Evolutionary conservation across 192 early-diverging fungal genomes (phyloP), one percentile per base, ranked within the genome.

Genomic region (Backusella parvicylindrica): DNA sequence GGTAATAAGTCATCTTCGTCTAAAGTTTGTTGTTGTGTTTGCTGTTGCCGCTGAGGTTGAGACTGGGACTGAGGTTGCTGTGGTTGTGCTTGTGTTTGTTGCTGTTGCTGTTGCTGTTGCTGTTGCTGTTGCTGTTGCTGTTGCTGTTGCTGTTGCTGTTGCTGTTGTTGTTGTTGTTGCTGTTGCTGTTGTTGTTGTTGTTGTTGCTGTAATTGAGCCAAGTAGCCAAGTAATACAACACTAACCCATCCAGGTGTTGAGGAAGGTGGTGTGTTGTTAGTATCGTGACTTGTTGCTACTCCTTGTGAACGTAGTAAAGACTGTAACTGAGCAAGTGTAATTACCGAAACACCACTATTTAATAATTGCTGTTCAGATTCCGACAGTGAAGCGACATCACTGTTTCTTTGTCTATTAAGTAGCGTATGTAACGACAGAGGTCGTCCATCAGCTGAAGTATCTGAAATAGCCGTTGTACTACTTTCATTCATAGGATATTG

Each of bases 41-140:
- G 71, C 12, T 56, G 71, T 47, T 49, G 71, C 31, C 12, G 71
- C 37, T 71, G 75, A 32, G 35, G 74, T 26, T 31, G 26, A 13
- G 11, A 26, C 40, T 49, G 28, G 3, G 18, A 26, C 8, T 71
- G 68, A 47, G 53, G 31, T 37, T 76, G 67, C 18, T 75, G 64
- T 11, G 64, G 35, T 7, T 50, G 49, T 50, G 16, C 16, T 18
- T 50, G 49, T 7, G 16, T 2, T 18, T 50, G 49, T 50, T 21
- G 49, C 7, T 50, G 47, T 47, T 16, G 36, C 3, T 37, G 36
- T 37, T 37, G 36, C 3, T 37, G 36, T 37, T 37, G 36, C 3
- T 37, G 36, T 37, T 37, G 36, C 3, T 37, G 36, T 37, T 37
- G 36, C 3, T 37, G 37, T 3, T 38, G 37, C 0, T 38, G 37